Evolutionary conservation across 23 red algal species (phyloP).

Genomic region (Gracilariopsis chorda): DNA sequence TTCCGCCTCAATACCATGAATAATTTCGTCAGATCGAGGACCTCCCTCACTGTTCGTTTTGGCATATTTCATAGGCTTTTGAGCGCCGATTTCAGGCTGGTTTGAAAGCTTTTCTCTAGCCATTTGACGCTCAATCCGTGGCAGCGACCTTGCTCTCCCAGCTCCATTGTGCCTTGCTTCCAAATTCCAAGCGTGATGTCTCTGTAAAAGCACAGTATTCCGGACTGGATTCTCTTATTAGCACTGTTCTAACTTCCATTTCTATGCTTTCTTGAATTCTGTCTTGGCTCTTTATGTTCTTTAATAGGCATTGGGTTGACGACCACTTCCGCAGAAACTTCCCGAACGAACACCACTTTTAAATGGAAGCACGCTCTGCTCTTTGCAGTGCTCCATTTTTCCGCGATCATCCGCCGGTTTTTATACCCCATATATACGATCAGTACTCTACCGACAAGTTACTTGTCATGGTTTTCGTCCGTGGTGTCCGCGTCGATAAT

Average conservation of each 20-base stretch:
- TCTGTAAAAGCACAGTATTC: conserved; percentile 88
- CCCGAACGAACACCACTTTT: conserved; percentile 68
- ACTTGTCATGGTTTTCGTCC: conserved; percentile 79
- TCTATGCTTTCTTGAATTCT: conserved; percentile 45
- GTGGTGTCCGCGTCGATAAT: conserved; percentile 67
- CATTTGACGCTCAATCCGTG: conserved; percentile 61
- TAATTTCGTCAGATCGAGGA: conserved; percentile 25
- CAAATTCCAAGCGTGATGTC: conserved; percentile 6
- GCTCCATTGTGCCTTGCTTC: conserved; percentile 71
- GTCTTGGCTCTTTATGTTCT: conserved; percentile 22
- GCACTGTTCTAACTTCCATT: conserved; percentile 55
- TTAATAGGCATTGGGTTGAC: conserved; percentile 65
- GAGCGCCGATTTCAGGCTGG: conserved; percentile 19
- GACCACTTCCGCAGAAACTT: conserved; percentile 56
- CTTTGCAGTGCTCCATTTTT: conserved; percentile 27
- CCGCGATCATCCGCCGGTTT: conserved; percentile 2
- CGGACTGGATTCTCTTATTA: conserved; percentile 31
- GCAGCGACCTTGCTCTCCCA: conserved; percentile 78
- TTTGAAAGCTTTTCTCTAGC: conserved; percentile 22
- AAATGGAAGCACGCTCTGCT: conserved; percentile 49
- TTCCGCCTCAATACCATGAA: conserved; percentile 44
- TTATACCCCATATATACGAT: conserved; percentile 49
- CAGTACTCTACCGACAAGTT: conserved; percentile 23
- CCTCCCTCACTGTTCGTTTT: conserved; percentile 26
- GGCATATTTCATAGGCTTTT: conserved; percentile 40